A percentile compares a stretch with the other conserved stretches of the same genome.
phyloP scores from a whole-genome alignment of 176 grass and related monocot genomes.

The Juncus inflexus region DNA sequence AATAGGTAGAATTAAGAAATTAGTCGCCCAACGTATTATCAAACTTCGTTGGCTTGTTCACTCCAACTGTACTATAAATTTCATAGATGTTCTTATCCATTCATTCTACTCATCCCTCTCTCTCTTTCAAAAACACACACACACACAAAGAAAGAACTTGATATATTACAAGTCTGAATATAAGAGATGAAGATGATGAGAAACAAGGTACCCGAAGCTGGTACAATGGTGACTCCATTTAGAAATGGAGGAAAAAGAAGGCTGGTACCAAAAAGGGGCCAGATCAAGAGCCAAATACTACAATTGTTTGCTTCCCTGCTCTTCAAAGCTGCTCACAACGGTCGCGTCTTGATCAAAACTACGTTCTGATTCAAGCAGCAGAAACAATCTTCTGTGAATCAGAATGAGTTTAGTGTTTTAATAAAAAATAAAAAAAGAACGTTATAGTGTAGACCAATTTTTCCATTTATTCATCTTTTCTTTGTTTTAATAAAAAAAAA shows the following conservation, averaged over 20 bases:
- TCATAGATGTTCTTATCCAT: not conserved
- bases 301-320: slow-evolving; percentile 29
- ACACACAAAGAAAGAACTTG: not conserved
- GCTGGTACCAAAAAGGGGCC: slow-evolving; percentile 35
- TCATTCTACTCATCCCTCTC: too few species aligned
- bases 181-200: not conserved
- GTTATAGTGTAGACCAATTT: too few species aligned
- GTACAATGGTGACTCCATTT: not conserved
- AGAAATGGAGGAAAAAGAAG: slow-evolving; percentile 3
- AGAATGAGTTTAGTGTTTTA: not conserved
- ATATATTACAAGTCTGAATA: not conserved
- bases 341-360: slow-evolving; percentile 24
- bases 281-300: slow-evolving; percentile 40
- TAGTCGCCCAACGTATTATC: slow-evolving; percentile 19
- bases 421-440: too few species aligned
- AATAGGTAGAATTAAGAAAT: slow-evolving; percentile 9
- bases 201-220: slow-evolving; percentile 9
- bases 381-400: not conserved
- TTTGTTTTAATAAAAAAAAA: too few species aligned
- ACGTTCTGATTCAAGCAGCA: not conserved
- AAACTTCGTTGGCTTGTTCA: slow-evolving; percentile 1
- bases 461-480: too few species aligned
- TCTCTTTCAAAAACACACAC: not conserved
- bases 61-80: not conserved
- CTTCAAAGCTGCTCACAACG: slow-evolving; percentile 13